Evolutionary conservation across 139 green algal genomes (phyloP).

Genomic region (Micractinium conductrix): DNA sequence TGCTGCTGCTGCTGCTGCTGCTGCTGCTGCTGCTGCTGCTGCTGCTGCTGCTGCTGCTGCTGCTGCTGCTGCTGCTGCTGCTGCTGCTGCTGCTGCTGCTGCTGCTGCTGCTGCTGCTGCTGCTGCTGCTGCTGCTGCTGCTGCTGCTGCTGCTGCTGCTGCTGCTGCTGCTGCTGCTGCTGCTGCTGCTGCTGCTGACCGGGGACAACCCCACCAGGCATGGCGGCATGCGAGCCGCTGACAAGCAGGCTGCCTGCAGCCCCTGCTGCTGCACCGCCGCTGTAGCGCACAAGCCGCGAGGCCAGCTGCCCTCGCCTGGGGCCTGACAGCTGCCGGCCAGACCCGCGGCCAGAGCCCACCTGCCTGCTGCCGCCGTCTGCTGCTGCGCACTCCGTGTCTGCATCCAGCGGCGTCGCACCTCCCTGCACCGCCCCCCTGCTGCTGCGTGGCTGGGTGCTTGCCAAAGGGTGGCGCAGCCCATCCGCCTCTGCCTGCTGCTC

Average conservation of each 20-base stretch:
- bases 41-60: not conserved
- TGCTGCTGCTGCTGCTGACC: not conserved
- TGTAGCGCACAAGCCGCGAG: constrained; percentile 18
- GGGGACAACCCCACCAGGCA: not conserved
- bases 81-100: not conserved
- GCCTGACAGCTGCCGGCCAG: not conserved
- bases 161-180: not conserved
- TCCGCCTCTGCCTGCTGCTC: not conserved
- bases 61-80: not conserved
- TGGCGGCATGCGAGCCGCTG: not conserved
- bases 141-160: not conserved
- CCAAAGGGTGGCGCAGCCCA: too few relatives aligned
- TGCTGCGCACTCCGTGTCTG: too few relatives aligned
- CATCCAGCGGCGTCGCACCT: too few relatives aligned
- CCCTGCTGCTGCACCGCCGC: not conserved
- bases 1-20: not conserved
- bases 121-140: not conserved
- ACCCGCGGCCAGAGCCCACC: not conserved
- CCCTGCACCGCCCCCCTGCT: too few relatives aligned
- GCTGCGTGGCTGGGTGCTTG: not conserved
- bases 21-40: not conserved
- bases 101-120: not conserved
- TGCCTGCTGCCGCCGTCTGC: not conserved
- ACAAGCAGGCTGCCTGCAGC: not conserved
- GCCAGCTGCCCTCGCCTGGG: constrained; percentile 11